These are phyloP conservation scores for Pyrenula massariospora DNA, from an alignment of 495 filamentous ascomycete genomes.

Conservation along the genomic window DNA sequence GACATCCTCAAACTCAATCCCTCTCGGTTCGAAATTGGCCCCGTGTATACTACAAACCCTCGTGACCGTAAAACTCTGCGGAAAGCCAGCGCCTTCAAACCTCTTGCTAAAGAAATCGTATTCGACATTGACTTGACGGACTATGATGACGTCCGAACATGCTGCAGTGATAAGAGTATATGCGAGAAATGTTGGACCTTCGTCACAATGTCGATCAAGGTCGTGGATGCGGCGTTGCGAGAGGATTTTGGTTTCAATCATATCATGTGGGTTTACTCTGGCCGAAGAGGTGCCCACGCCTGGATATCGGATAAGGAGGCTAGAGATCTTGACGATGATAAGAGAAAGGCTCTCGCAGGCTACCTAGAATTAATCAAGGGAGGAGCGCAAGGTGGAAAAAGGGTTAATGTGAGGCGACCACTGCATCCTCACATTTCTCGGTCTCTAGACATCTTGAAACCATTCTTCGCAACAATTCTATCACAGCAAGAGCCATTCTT, in stretches of 20 bases:
- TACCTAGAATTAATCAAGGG: conserved; percentile 84
- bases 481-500: conserved; percentile 78
- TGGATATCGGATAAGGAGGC: conserved; percentile 96
- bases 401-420: conserved; percentile 73
- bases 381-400: conserved; percentile 74
- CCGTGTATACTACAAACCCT: conserved; percentile 86
- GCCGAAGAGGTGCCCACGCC: conserved; percentile 89
- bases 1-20: conserved; percentile 79
- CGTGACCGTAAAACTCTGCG: conserved; percentile 81
- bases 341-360: conserved; percentile 67
- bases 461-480: conserved; percentile 76
- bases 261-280: conserved; percentile 97
- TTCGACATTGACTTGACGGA: conserved; percentile 99
- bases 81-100: conserved; percentile 45
- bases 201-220: conserved; percentile 93
- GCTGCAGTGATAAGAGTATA: conserved; percentile 86
- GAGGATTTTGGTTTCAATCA: conserved; percentile 96
- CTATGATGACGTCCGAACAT: conserved; percentile 93
- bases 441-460: conserved; percentile 70
- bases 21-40: conserved; percentile 93
- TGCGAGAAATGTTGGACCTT: conserved; percentile 93
- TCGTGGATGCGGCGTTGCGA: conserved; percentile 71
- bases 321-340: conserved; percentile 68
- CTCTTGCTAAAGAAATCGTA: conserved; percentile 81
- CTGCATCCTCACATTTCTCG: conserved; percentile 83